These are phyloP conservation scores for Chenopodium album DNA, from an alignment of 148 eudicot species.

Conservation along the genomic window DNA sequence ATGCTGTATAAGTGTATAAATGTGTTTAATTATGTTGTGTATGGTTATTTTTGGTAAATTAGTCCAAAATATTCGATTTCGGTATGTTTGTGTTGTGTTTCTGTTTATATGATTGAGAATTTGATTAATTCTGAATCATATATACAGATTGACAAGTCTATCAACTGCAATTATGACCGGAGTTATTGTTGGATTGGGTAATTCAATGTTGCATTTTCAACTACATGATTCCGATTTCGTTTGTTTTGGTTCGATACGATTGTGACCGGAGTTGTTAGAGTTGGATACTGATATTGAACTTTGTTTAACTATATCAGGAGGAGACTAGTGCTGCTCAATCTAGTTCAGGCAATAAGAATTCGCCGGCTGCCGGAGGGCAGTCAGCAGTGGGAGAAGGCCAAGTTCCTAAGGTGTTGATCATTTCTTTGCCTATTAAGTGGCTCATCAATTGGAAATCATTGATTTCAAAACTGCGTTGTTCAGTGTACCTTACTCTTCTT, in stretches of 20 bases:
- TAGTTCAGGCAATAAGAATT: conserved; percentile 11
- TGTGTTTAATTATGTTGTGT: no score
- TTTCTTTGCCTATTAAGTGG: not conserved
- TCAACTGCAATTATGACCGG: not conserved
- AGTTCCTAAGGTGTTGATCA: conserved; percentile 59
- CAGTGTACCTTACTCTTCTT: conserved; percentile 24
- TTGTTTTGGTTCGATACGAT: no score
- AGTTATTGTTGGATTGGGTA: not conserved
- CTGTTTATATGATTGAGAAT: not conserved
- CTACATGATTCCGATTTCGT: not conserved
- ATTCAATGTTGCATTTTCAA: not conserved
- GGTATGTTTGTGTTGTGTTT: not conserved
- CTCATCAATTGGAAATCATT: not conserved
- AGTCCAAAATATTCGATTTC: conserved; percentile 1
- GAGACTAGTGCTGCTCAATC: conserved; percentile 34
- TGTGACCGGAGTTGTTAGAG: not conserved
- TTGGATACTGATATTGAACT: not conserved
- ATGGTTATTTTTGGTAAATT: not conserved
- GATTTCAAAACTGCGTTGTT: not conserved
- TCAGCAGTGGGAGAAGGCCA: conserved; percentile 39
- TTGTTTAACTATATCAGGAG: conserved; percentile 39
- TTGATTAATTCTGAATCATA: not conserved
- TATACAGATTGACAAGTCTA: not conserved
- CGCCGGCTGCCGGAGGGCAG: conserved; percentile 27
- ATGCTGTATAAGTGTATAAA: not conserved